Percentiles rank a stretch among this genome's conserved stretches.
Conservation (phyloP, 352 stramenopile species). For the Phytophthora aleatoria region DNA sequence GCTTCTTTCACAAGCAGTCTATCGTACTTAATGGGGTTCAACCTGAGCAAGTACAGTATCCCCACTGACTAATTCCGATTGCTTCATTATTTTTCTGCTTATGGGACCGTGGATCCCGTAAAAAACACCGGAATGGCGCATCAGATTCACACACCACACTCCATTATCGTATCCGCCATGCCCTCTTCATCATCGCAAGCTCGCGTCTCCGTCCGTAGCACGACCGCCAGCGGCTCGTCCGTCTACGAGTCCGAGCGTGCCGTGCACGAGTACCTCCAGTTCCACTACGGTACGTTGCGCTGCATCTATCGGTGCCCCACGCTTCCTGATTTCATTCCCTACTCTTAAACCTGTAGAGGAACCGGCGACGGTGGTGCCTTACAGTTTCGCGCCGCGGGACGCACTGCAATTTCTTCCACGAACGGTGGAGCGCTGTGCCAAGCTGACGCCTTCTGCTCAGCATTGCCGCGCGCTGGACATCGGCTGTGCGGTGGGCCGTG, state of each 20-base stretch:
- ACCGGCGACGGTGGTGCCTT: constrained; percentile 68
- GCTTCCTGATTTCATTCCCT: background rate
- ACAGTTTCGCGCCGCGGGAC: constrained; percentile 73
- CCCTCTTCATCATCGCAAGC: background rate
- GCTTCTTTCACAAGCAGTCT: constrained; percentile 4
- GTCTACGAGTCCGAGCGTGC: constrained; percentile 90
- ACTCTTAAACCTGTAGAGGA: constrained; percentile 41
- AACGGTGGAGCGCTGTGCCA: constrained; percentile 75
- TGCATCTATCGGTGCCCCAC: background rate
- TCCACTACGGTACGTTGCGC: constrained; percentile 79
- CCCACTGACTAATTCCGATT: background rate
- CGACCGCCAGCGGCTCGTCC: constrained; percentile 83
- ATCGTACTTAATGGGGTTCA: constrained; percentile 23
- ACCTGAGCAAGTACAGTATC: background rate
- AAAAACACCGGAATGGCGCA: constrained; percentile 3
- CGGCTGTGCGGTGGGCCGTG: constrained; percentile 93
- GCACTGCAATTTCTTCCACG: constrained; percentile 88
- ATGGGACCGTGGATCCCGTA: constrained; percentile 10
- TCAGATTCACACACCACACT: background rate
- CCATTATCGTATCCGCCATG: constrained; percentile 22
- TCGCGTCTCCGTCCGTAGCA: constrained; percentile 61
- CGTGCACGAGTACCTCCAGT: constrained; percentile 91
- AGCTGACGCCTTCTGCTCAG: constrained; percentile 50
- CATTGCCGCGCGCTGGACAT: constrained; percentile 92
- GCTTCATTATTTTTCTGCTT: constrained; percentile 1